A percentile compares a stretch with the other conserved stretches of the same genome.
Evolutionary conservation across 129 eudicot genomes (phyloP).

Genomic region (Flaveria robusta): DNA sequence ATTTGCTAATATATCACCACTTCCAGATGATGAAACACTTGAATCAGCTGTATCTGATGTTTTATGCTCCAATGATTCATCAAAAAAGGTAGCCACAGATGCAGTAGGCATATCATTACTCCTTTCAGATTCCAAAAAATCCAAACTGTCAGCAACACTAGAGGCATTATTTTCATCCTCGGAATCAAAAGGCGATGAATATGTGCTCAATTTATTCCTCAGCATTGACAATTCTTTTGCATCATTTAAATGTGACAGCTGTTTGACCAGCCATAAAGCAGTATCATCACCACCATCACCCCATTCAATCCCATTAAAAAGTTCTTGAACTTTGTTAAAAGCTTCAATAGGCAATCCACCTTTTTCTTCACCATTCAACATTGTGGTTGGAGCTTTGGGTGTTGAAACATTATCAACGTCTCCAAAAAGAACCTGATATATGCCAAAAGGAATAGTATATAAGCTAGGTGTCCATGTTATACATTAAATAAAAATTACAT

Average conservation of each 20-base stretch:
- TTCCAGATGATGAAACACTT: constrained; percentile 33
- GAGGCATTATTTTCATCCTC: constrained; percentile 93
- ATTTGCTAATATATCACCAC: constrained; percentile 38
- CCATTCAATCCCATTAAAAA: constrained; percentile 93
- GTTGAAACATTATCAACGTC: constrained; percentile 74
- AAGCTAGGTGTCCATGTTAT: background rate
- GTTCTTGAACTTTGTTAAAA: constrained; percentile 95
- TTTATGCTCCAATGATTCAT: constrained; percentile 34
- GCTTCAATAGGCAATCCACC: constrained; percentile 99
- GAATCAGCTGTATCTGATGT: constrained; percentile 38
- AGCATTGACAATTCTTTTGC: constrained; percentile 73
- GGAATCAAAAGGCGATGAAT: constrained; percentile 88
- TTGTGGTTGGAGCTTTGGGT: constrained; percentile 65
- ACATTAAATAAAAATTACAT: background rate
- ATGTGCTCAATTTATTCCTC: constrained; percentile 65
- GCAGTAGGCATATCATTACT: constrained; percentile 43
- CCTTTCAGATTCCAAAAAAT: constrained; percentile 81
- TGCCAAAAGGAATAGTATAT: constrained; percentile 6
- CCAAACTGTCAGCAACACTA: constrained; percentile 92
- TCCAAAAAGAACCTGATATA: constrained; percentile 83
- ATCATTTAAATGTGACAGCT: constrained; percentile 72
- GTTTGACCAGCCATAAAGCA: constrained; percentile 89
- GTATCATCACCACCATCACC: constrained; percentile 89
- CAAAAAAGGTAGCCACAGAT: constrained; percentile 48
- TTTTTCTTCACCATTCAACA: constrained; percentile 83